Conservation (phyloP, 306 rosid species). For the Quercus cerris region DNA sequence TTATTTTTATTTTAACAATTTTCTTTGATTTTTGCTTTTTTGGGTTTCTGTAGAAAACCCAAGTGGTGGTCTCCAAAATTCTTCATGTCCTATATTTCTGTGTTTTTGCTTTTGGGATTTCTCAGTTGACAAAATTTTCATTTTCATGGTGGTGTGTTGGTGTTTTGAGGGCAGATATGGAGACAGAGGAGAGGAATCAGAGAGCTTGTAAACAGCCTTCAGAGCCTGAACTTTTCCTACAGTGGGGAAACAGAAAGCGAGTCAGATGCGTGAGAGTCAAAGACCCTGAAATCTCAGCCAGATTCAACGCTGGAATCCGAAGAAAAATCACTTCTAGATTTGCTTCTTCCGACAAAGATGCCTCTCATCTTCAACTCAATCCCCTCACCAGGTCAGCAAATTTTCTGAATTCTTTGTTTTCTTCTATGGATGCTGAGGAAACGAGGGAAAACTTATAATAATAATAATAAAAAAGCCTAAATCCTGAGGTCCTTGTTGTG, state of each 20-base stretch:
- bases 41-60: neutral
- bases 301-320: slow-evolving; percentile 53
- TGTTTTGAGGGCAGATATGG: slow-evolving; percentile 39
- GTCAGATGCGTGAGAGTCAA: slow-evolving; percentile 73
- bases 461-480: neutral
- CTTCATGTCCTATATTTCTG: too few species aligned
- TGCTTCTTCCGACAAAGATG: slow-evolving; percentile 44
- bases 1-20: neutral
- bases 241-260: slow-evolving; percentile 73
- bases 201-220: slow-evolving; percentile 37
- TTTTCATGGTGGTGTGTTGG: neutral
- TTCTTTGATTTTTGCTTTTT: neutral
- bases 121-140: neutral
- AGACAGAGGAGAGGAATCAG: slow-evolving; percentile 65
- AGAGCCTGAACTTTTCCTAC: slow-evolving; percentile 70
- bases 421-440: slow-evolving; percentile 7
- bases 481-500: neutral
- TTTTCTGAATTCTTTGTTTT: slow-evolving; percentile 7
- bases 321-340: slow-evolving; percentile 43
- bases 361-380: slow-evolving; percentile 48
- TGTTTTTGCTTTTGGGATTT: too few species aligned
- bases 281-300: slow-evolving; percentile 59
- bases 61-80: too few species aligned
- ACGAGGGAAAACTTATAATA: neutral
- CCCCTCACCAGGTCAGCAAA: slow-evolving; percentile 56